Evolutionary conservation across 2,329 filamentous ascomycete species (phyloP), one percentile per base, ranked within the genome.

Genomic region (Colletotrichum chrysophilum): DNA sequence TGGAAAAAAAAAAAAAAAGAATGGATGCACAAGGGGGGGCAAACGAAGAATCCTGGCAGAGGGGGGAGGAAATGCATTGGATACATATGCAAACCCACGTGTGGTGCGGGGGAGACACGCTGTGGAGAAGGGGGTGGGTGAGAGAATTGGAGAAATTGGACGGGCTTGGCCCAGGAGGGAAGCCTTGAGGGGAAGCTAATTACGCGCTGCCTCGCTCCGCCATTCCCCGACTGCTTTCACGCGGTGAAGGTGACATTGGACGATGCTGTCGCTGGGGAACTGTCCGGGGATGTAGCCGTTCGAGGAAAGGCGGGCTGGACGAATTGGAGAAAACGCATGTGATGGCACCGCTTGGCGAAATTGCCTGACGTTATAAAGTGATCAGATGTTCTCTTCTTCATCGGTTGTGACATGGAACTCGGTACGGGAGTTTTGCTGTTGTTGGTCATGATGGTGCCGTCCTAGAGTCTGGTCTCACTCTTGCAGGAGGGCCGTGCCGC

Each of bases 21-120:
- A 74, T 70, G 65, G 70, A 66, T 56, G 66, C 60, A 62, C 70
- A 76, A 70, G 71, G 60, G 73, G 62, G 73, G 55, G 43, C 62
- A 32, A 26, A 64, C 38, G 32, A 58, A 48, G 64, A 73, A 73
- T 72, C 73, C 73, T 67, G 62, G 62, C 69, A 75, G 62, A 70
- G 16, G 67, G 43, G 43, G 43, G 26, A 28, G 62, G 68, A 66
- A 65, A 48, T 62, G 69, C 69, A 72, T 58, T 60, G 34, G 66
- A 52, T 48, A 75, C 56, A 70, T 73, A 75, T 73, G 73, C 69
- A 52, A 70, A 67, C 64, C 64, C 73, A 68, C 73, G 73, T 66
- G 43, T 67, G 56, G 62, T 75, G 73, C 64, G 70, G 70, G 69
- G 73, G 70, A 75, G 55, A n/a, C n/a, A 43, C 14, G 24, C 9